phyloP scores from a whole-genome alignment of 805 yeast genomes.

The Huiozyma sinensis region DNA sequence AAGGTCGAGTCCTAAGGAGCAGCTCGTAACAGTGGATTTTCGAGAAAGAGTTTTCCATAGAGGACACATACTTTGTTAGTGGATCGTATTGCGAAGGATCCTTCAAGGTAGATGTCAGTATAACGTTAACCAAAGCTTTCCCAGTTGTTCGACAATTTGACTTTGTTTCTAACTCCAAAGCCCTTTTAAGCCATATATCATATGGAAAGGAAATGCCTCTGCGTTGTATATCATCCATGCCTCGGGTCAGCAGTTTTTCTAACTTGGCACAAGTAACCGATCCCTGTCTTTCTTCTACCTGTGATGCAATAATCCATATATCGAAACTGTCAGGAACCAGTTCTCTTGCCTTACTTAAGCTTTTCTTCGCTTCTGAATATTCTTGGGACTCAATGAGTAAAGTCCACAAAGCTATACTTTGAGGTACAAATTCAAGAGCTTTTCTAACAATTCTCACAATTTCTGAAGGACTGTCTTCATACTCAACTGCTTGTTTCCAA shows the following conservation, averaged over 20 bases:
- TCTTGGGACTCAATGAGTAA: slow-evolving; percentile 37
- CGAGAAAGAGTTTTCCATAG: slow-evolving; percentile 12
- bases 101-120: slow-evolving; percentile 35
- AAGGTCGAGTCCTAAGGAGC: slow-evolving; percentile 36
- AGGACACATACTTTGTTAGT: slow-evolving; percentile 14
- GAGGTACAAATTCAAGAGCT: slow-evolving; percentile 62
- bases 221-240: slow-evolving; percentile 38
- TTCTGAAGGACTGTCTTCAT: slow-evolving; percentile 44
- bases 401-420: slow-evolving; percentile 56
- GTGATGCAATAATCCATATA: slow-evolving; percentile 63
- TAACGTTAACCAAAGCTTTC: slow-evolving; percentile 40
- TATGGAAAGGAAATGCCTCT: slow-evolving; percentile 30
- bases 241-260: slow-evolving; percentile 25
- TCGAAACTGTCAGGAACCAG: slow-evolving; percentile 35
- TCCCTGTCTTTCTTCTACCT: slow-evolving; percentile 44
- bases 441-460: slow-evolving; percentile 44
- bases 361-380: slow-evolving; percentile 39
- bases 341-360: slow-evolving; percentile 53
- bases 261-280: slow-evolving; percentile 32
- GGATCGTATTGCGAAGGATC: slow-evolving; percentile 22
- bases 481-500: slow-evolving; percentile 59
- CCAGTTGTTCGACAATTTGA: slow-evolving; percentile 14
- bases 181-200: slow-evolving; percentile 40
- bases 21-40: slow-evolving; percentile 37
- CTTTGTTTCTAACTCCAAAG: neutral